Evolutionary conservation across 73 alveolate genomes (phyloP), one percentile per base, ranked within the genome.

Genomic region (Breviolum minutum): DNA sequence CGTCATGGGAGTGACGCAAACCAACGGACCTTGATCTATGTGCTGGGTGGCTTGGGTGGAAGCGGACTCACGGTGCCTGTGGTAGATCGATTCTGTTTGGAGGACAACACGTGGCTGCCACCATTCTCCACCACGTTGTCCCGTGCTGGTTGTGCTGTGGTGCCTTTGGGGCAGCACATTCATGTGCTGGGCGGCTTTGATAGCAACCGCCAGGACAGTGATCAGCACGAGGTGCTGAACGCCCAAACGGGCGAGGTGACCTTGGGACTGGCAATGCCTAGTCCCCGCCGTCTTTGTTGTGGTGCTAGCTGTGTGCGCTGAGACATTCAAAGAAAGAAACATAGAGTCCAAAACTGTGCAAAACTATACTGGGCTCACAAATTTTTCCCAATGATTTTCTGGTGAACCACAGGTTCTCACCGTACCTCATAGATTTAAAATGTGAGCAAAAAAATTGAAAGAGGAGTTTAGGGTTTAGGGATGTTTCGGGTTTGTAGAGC

Each of bases 151-250:
- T 80, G 91, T 62, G 98, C 91, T 27, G 66, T 60, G 22, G 69
- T 80, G 68, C 32, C 87, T 68, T 81, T 73, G 54, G 90, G 98
- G n/a, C 79, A 60, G 64, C 27, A 16, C 27, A 92, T 92, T 79
- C 98, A 92, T 27, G 19, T 92, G 90, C 98, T 92, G 80, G 98
- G 98, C 71, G 98, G 98, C 98, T 92, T 92, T 30, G 98, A 92
- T 29, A 54, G 91, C 81, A 27, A 73, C 29, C 98, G 98, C 29
- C 94, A 90, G 87, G 97, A 90, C 76, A 69, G 97, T 74, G 97
- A 70, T 54, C 97, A 13, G 30, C 97, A 90, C 63, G 97, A 90
- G 68, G 97, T 54, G 88, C 24, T 90, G 97, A 81, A 90, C 66
- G 63, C 82, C 40, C 63, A 73, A 26, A 90, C 97, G 14, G 87